Evolutionary conservation across 1,139 yeast genomes (phyloP).

Genomic region (Candida albicans): DNA sequence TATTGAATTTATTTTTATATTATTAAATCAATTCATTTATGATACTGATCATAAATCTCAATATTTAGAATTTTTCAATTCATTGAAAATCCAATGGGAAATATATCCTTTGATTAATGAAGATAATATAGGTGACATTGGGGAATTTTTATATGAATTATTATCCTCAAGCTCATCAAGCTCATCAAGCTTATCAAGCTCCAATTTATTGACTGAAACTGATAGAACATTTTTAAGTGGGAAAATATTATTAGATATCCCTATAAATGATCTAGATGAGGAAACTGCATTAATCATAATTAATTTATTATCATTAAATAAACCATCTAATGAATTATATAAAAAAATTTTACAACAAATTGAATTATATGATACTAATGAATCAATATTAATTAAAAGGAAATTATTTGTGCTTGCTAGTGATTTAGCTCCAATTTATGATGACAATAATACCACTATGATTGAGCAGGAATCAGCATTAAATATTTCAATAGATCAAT

Average conservation of each 20-base stretch:
- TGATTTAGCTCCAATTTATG: constrained; percentile 22
- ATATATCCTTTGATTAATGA: constrained; percentile 3
- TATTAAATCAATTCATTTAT: constrained; percentile 38
- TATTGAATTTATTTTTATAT: constrained; percentile 19
- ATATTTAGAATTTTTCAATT: constrained; percentile 9
- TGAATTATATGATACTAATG: constrained; percentile 4
- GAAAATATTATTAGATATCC: constrained; percentile 1
- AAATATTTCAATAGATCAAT: constrained; percentile 8
- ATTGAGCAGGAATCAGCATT: constrained; percentile 28
- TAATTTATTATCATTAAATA: constrained; percentile 20
- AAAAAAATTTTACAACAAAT: constrained; percentile 13
- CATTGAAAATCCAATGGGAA: constrained; percentile 2
- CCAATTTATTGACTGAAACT: not conserved
- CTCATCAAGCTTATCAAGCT: not conserved
- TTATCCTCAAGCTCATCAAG: not conserved
- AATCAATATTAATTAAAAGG: constrained; percentile 20
- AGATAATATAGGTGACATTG: constrained; percentile 6
- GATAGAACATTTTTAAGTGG: constrained; percentile 7
- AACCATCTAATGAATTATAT: constrained; percentile 13
- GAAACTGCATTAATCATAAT: constrained; percentile 18
- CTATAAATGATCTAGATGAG: constrained; percentile 12
- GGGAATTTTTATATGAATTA: constrained; percentile 11
- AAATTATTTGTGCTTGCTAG: constrained; percentile 40
- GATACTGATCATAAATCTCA: constrained; percentile 22
- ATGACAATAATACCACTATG: too few relatives aligned